A percentile compares a stretch with the other conserved stretches of the same genome.
Evolutionary conservation across 495 filamentous ascomycete species (phyloP).

Genomic region (Aspergillus panamensis): DNA sequence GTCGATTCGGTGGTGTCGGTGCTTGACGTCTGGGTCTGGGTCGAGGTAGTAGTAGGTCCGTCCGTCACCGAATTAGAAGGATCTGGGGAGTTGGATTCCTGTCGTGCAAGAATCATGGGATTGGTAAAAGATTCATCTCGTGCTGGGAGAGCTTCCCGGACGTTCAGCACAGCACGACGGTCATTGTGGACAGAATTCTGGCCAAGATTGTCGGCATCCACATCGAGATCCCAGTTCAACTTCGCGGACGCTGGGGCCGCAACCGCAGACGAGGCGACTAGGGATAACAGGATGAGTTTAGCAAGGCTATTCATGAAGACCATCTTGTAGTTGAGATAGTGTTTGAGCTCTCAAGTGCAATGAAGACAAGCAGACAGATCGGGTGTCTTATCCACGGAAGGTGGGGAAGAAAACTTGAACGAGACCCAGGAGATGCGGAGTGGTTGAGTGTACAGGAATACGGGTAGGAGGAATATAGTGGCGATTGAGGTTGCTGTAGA

Average conservation of each 20-base stretch:
- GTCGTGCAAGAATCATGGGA: background rate
- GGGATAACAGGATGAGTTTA: conserved; percentile 26
- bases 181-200: conserved; percentile 1
- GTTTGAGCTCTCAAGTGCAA: background rate
- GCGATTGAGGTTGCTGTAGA: background rate
- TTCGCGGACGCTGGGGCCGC: conserved; percentile 19
- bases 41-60: conserved; percentile 3
- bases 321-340: conserved; percentile 1
- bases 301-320: conserved; percentile 21
- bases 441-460: background rate
- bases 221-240: background rate
- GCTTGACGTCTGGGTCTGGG: background rate
- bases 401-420: background rate
- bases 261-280: conserved; percentile 29
- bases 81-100: conserved; percentile 4
- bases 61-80: conserved; percentile 6
- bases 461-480: background rate
- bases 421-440: background rate
- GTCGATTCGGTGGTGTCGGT: background rate
- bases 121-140: background rate
- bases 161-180: background rate
- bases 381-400: background rate
- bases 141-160: background rate
- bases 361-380: conserved; percentile 3
- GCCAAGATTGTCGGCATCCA: conserved; percentile 12